Evolutionary conservation across 176 grass and related monocot species (phyloP), one percentile per base, ranked within the genome.

Genomic region (Juncus effusus): DNA sequence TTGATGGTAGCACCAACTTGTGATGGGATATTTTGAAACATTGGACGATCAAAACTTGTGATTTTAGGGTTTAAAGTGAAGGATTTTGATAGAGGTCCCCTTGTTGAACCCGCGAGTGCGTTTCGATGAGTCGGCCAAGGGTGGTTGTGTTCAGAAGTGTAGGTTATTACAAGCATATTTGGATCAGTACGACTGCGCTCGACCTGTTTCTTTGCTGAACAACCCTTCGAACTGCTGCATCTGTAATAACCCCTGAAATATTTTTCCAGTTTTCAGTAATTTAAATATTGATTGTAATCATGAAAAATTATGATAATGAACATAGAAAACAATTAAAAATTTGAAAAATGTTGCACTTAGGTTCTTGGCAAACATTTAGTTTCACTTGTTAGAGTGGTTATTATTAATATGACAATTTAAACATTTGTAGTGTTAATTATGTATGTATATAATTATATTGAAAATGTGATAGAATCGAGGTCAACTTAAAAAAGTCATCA

Each of bases 131-230:
- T 99, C 0, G 94, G 94, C 94, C 94, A 99, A 0, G 94, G 94
- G 39, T 99, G 94, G 78, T 99, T 93, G 85, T 99, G 94, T 61
- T 99, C 94, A 54, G 94, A 93, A 56, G 83, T 93, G 80, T 99
- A 99, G 71, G 94, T 99, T 86, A 99, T 82, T 76, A 99, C 88
- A 9, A 99, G 70, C 94, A 99, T 93, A 76, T 79, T 84, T 1
- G 94, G 94, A 74, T 99, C 94, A 11, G 94, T 84, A 76, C 94
- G 94, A 75, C 94, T 99, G 37, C 94, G 88, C 88, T 99, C 94
- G 35, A 99, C 94, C 80, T 99, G 94, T 80, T 99, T 99, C 83
- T 88, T 66, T 39, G 94, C 94, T 6, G 88, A 82, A 81, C 94
- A 99, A 4, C 85, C 94, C 40, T 99, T 99, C 13, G 94, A 99